phyloP scores from a whole-genome alignment of 1,139 yeast species.

The Diutina neorugosa region DNA sequence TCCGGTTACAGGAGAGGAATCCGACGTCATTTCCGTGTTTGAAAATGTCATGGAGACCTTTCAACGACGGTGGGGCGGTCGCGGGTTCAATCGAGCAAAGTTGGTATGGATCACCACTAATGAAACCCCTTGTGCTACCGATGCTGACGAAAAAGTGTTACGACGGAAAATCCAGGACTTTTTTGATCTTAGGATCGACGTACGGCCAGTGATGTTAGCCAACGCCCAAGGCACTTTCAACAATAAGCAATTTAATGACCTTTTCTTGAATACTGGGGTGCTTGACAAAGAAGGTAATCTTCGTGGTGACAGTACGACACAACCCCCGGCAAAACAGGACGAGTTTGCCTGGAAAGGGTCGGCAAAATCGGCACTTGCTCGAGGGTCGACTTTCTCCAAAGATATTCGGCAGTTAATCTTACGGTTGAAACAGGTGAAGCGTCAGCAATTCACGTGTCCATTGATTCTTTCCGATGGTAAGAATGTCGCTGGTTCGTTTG shows the following conservation, averaged over 20 bases:
- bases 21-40: slow-evolving; percentile 17
- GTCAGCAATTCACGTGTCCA: slow-evolving; percentile 56
- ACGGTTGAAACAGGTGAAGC: slow-evolving; percentile 45
- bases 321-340: slow-evolving; percentile 5
- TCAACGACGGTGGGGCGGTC: slow-evolving; percentile 9
- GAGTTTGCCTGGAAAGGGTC: neutral
- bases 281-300: slow-evolving; percentile 11
- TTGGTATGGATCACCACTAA: slow-evolving; percentile 32
- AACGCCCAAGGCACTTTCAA: slow-evolving; percentile 25
- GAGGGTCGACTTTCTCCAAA: slow-evolving; percentile 28
- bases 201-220: slow-evolving; percentile 53
- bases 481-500: slow-evolving; percentile 29
- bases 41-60: slow-evolving; percentile 24
- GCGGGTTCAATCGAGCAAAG: slow-evolving; percentile 20
- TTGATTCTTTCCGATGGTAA: slow-evolving; percentile 29
- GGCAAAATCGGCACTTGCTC: neutral
- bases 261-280: slow-evolving; percentile 34
- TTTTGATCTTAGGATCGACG: slow-evolving; percentile 35
- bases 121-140: slow-evolving; percentile 23
- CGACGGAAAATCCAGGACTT: slow-evolving; percentile 53
- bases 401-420: slow-evolving; percentile 39
- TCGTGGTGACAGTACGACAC: slow-evolving; percentile 6
- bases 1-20: neutral
- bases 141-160: slow-evolving; percentile 24
- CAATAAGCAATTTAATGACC: slow-evolving; percentile 41